Conservation (phyloP, 1,284 basidiomycete genomes). For the Peniophora sp. region DNA sequence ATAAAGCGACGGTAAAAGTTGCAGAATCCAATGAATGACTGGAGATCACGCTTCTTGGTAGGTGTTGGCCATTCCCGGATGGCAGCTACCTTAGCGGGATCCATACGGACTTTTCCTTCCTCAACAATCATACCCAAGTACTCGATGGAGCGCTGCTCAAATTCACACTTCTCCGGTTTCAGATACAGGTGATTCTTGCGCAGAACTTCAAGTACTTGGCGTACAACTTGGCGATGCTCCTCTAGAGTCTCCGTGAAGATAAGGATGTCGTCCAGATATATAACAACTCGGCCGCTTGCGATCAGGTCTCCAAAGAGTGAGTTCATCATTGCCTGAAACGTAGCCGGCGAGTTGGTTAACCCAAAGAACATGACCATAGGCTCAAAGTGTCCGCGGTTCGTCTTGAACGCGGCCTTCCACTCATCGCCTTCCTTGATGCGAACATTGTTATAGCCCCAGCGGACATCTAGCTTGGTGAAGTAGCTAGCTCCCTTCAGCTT, state of each 20-base stretch:
- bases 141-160: constrained; percentile 22
- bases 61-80: constrained; percentile 32
- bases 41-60: constrained; percentile 20
- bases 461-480: constrained; percentile 23
- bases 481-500: constrained; percentile 5
- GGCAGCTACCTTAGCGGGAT: constrained; percentile 27
- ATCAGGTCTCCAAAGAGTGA: constrained; percentile 12
- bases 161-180: constrained; percentile 32
- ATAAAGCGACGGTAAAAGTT: constrained; percentile 25
- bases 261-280: constrained; percentile 14
- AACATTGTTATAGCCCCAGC: constrained; percentile 22
- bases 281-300: background rate
- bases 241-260: constrained; percentile 10
- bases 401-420: constrained; percentile 27
- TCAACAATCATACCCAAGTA: constrained; percentile 35
- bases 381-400: constrained; percentile 27
- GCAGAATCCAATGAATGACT: constrained; percentile 27
- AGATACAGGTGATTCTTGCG: constrained; percentile 21
- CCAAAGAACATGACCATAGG: constrained; percentile 31
- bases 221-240: constrained; percentile 15
- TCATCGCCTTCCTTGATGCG: constrained; percentile 25
- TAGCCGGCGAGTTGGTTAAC: constrained; percentile 20
- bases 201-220: constrained; percentile 26
- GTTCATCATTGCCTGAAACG: constrained; percentile 18
- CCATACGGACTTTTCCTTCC: constrained; percentile 26